Conservation (phyloP, 192 early-diverging fungal genomes). For the Neocallimastix lanati region DNA sequence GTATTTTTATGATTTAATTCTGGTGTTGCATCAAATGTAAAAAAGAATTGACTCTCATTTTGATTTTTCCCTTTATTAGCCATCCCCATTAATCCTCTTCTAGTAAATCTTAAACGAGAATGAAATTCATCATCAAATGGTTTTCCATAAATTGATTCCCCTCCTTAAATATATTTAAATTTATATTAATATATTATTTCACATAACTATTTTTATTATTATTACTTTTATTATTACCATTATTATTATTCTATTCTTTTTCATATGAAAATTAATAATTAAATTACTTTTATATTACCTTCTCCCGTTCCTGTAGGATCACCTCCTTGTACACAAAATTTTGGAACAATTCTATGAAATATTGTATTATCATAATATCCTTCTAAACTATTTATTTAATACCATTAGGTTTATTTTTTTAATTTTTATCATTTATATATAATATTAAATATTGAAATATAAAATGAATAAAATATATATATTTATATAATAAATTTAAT, state of each 20-base stretch:
- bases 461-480: too few relatives aligned
- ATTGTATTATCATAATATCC: slow-evolving; percentile 75
- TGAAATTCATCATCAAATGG: slow-evolving; percentile 87
- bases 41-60: slow-evolving; percentile 87
- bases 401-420: too few relatives aligned
- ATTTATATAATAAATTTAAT: too few relatives aligned
- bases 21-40: slow-evolving; percentile 65
- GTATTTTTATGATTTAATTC: slow-evolving; percentile 81
- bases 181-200: slow-evolving; percentile 1
- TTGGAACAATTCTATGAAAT: slow-evolving; percentile 77
- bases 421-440: too few relatives aligned
- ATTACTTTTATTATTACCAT: not conserved
- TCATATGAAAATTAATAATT: too few relatives aligned
- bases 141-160: slow-evolving; percentile 67
- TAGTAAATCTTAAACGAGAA: slow-evolving; percentile 69
- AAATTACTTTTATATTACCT: slow-evolving; percentile 6
- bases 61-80: slow-evolving; percentile 65
- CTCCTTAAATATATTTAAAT: slow-evolving; percentile 27
- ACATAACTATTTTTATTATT: not conserved
- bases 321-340: slow-evolving; percentile 85
- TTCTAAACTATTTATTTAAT: slow-evolving; percentile 48
- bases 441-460: too few relatives aligned
- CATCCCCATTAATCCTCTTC: slow-evolving; percentile 75
- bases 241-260: too few relatives aligned
- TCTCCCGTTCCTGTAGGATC: slow-evolving; percentile 76